Evolutionary conservation across 495 filamentous ascomycete genomes (phyloP), one percentile per base, ranked within the genome.

Genomic region (Margaritispora aquatica): DNA sequence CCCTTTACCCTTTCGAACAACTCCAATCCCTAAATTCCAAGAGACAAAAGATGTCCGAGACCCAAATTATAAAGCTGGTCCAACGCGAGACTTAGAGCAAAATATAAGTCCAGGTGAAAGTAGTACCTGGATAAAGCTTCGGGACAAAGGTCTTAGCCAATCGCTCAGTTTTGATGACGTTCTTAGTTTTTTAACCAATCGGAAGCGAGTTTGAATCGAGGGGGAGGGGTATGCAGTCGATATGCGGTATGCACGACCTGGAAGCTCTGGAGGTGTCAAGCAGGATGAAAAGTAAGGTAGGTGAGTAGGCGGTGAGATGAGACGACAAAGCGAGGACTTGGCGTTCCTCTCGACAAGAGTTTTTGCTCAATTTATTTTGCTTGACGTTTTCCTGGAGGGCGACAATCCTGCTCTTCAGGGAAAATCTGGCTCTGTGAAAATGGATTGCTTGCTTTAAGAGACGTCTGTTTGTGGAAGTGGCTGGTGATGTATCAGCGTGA

Each of bases 401-500:
- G 51, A 26, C n/a, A 31, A 31, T 29, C n/a, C n/a, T n/a, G n/a
- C n/a, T n/a, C n/a, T n/a, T n/a, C n/a, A n/a, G n/a, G n/a, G n/a
- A n/a, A n/a, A n/a, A n/a, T n/a, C n/a, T n/a, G n/a, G n/a, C n/a
- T n/a, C n/a, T n/a, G n/a, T n/a, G n/a, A n/a, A n/a, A n/a, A n/a
- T n/a, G n/a, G n/a, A n/a, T n/a, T n/a, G n/a, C n/a, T n/a, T n/a
- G n/a, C n/a, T n/a, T n/a, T n/a, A 11, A 50, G 17, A 23, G 7
- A 3, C 21, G 20, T 50, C 20, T 19, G 7, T 24, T 50, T 50
- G 20, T 5, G 47, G 24, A 52, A 52, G 27, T 29, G 27, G 21
- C 52, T 38, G 21, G 52, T 54, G 38, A 54, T 36, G 52, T 54
- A 54, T 38, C 26, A 54, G 52, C 23, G 52, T 22, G 51, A 50